Conservation (phyloP, 2,329 filamentous ascomycete genomes). For the Colletotrichum magnum region DNA sequence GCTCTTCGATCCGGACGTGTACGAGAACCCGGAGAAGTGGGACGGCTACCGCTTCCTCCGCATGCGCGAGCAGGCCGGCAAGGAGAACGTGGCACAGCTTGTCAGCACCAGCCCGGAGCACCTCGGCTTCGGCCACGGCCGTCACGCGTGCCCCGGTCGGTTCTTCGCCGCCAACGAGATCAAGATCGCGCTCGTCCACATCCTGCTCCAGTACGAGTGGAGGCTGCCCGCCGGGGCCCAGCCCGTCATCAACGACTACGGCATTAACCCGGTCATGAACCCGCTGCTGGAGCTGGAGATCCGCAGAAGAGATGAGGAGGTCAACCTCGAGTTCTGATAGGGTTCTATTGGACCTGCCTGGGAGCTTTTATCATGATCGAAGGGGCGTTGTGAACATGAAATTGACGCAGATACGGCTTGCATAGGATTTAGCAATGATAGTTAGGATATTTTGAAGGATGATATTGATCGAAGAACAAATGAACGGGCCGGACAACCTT, state of each 20-base stretch:
- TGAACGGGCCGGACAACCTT: neutral
- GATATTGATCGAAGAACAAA: neutral
- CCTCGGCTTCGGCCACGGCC: constrained; percentile 54
- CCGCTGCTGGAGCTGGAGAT: constrained; percentile 17
- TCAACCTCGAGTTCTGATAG: neutral
- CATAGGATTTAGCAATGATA: neutral
- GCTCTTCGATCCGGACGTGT: constrained; percentile 18
- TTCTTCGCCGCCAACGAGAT: constrained; percentile 55
- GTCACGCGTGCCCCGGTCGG: constrained; percentile 54
- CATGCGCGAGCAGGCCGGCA: constrained; percentile 25
- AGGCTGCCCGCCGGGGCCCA: constrained; percentile 4
- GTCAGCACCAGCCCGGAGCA: constrained; percentile 54
- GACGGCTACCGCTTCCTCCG: constrained; percentile 24
- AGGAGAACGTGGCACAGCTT: constrained; percentile 52
- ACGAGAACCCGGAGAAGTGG: constrained; percentile 22
- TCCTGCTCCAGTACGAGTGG: constrained; percentile 32
- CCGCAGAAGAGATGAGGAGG: constrained; percentile 6
- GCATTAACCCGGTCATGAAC: neutral
- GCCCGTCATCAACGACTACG: constrained; percentile 10
- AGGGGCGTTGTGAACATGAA: no score
- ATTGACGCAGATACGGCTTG: neutral
- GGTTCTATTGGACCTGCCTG: neutral
- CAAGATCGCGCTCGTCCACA: constrained; percentile 46
- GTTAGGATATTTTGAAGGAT: neutral
- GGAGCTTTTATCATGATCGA: no score